These are phyloP conservation scores for Pythium guiyangense DNA, from an alignment of 352 stramenopile species.

Conservation along the genomic window DNA sequence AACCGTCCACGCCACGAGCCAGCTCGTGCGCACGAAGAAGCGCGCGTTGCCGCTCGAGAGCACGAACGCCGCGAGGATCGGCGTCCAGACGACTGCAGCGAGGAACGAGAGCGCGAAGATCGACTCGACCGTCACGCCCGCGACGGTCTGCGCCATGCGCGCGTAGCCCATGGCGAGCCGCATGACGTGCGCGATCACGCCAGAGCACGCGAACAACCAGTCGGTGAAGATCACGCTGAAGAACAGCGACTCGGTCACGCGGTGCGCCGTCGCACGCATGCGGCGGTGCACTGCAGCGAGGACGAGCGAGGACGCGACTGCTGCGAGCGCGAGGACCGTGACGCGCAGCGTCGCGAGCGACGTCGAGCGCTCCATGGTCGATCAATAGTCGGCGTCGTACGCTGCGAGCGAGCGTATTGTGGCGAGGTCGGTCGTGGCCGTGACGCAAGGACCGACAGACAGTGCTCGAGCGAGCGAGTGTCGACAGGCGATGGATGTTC, in stretches of 20 bases:
- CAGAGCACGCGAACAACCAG: constrained; percentile 39
- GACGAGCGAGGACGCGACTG: constrained; percentile 22
- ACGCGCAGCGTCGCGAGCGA: constrained; percentile 21
- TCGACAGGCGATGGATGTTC: background rate
- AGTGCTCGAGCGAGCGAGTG: too few species aligned
- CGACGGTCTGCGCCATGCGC: constrained; percentile 11
- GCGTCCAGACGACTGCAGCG: constrained; percentile 65
- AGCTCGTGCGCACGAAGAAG: constrained; percentile 42
- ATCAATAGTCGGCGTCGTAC: background rate
- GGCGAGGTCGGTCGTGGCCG: background rate
- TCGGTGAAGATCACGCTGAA: constrained; percentile 61
- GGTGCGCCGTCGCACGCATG: constrained; percentile 49
- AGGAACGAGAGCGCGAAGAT: constrained; percentile 55
- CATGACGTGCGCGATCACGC: constrained; percentile 29
- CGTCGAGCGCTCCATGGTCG: background rate
- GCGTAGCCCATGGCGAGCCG: constrained; percentile 4
- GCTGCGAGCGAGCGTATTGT: background rate
- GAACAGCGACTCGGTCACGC: constrained; percentile 59
- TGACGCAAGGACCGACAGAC: too few species aligned
- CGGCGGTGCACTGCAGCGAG: constrained; percentile 48
- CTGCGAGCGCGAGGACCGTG: constrained; percentile 27
- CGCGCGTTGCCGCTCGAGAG: constrained; percentile 42
- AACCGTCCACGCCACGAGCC: constrained; percentile 42
- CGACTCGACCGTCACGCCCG: constrained; percentile 25
- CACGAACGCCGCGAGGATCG: constrained; percentile 66